phyloP scores from a whole-genome alignment of 2,329 filamentous ascomycete species.

The Aureobasidium leucospermi region DNA sequence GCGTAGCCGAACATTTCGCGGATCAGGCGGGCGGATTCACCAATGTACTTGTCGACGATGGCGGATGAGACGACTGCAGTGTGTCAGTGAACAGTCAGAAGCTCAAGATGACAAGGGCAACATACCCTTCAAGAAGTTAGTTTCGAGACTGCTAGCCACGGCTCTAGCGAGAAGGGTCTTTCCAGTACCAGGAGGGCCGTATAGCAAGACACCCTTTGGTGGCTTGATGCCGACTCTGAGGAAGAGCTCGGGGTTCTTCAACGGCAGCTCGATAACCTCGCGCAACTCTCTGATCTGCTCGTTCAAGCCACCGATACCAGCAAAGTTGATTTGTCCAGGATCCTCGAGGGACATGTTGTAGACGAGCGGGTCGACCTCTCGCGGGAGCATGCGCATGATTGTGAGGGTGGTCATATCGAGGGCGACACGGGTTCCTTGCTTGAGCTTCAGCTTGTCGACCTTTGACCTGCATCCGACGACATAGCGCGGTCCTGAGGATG shows the following conservation, averaged over 20 bases:
- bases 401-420: conserved; percentile 99
- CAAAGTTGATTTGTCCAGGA: conserved; percentile 95
- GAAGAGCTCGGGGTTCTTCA: conserved; percentile 99
- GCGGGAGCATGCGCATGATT: conserved; percentile 98
- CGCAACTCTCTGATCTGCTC: conserved; percentile 96
- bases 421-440: conserved; percentile 95
- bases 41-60: conserved; percentile 99
- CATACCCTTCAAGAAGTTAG: conserved; percentile 92
- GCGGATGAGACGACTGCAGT: conserved; percentile 85
- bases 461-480: conserved; percentile 98
- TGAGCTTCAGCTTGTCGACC: conserved; percentile 93
- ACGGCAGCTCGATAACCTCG: conserved; percentile 93
- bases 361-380: conserved; percentile 95
- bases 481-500: conserved; percentile 92
- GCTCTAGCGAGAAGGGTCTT: conserved; percentile 93
- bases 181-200: conserved; percentile 92
- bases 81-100: conserved; percentile 15
- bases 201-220: conserved; percentile 92
- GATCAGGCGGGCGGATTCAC: conserved; percentile 93
- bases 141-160: conserved; percentile 92
- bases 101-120: not conserved
- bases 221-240: conserved; percentile 96
- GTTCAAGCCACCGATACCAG: conserved; percentile 92
- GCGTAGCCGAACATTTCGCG: conserved; percentile 99
- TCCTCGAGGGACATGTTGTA: conserved; percentile 99